Conservation (phyloP, 805 yeast species). For the Phaffomyces thermotolerans region DNA sequence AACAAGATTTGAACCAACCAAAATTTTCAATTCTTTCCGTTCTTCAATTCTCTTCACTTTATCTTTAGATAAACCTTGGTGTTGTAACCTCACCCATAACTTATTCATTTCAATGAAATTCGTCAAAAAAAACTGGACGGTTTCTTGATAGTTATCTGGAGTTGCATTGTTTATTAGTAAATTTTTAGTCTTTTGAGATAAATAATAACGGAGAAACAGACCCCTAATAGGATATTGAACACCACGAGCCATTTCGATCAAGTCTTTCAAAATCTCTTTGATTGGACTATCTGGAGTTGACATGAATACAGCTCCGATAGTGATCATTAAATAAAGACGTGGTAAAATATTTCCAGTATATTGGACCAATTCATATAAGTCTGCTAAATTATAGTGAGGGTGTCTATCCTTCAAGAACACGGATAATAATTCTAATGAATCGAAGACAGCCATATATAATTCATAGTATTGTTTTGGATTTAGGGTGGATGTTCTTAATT, state of each 20-base stretch:
- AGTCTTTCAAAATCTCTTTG: constrained; percentile 83
- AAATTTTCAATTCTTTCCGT: constrained; percentile 80
- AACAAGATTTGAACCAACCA: constrained; percentile 90
- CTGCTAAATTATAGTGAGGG: constrained; percentile 69
- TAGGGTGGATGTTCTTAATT: constrained; percentile 65
- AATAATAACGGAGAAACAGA: constrained; percentile 78
- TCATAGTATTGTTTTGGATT: constrained; percentile 93
- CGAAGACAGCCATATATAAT: constrained; percentile 75
- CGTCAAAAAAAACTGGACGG: constrained; percentile 71
- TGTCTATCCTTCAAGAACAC: constrained; percentile 60
- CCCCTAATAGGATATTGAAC: constrained; percentile 95
- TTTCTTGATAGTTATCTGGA: constrained; percentile 41
- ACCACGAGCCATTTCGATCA: constrained; percentile 97
- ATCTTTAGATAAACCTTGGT: constrained; percentile 88
- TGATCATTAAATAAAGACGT: constrained; percentile 86
- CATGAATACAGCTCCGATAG: constrained; percentile 89
- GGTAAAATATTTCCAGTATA: constrained; percentile 93
- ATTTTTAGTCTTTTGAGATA: constrained; percentile 71
- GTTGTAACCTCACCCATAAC: constrained; percentile 93
- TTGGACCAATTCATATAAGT: constrained; percentile 89
- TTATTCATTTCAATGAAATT: constrained; percentile 97
- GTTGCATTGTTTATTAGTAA: constrained; percentile 17
- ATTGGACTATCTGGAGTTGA: constrained; percentile 69
- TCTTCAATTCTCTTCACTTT: constrained; percentile 67
- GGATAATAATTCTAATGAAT: constrained; percentile 66